Base-by-base conservation (phyloP, 805 yeast genomes). In the Zygotorulaspora chibaensis region DNA sequence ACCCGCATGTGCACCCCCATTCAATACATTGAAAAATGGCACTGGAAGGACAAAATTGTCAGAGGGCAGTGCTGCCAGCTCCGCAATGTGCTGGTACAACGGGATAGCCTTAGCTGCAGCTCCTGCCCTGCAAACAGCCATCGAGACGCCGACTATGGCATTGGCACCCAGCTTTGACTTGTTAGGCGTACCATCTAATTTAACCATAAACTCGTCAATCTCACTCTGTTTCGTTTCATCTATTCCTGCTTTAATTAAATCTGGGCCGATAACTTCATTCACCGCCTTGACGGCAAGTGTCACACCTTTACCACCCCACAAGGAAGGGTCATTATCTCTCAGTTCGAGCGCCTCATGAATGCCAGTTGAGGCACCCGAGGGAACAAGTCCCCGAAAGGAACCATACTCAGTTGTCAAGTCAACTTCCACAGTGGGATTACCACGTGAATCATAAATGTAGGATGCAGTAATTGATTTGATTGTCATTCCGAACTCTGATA, bases 1-100 rank as follows among this genome's bases (percentile, higher is more conserved):
- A 74, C 96, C 96, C 61, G 96, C 96, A 73, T 88, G 96, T 62
- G 90, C 82, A 70, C 96, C 96, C 76, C 96, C 96, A 80, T 88
- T 88, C 69, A 88, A 76, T 53, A 88, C 96, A 74, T 88, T 88
- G 75, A 84, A 89, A 89, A 89, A 83, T 53, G 96, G 96, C 68
- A 89, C 96, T 66, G 96, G 96, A 67, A 88, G 76, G 44, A 88
- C 96, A 68, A 71, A 89, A 69, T 90, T 90, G 65, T 75, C 72
- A 71, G 79, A 77, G 64, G 89, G 75, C 7, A 36, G 15, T 17
- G 45, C 58, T 52, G 95, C 66, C 52, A 89, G 66, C 58, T 80
- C 83, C 51, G 89, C 76, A 65, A 88, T 70, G 77, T 88, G 95
- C 66, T 78, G 73, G 80, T 87, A 89, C 63, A 89, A 79, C 66